These are phyloP conservation scores for Durusdinium trenchii DNA, from an alignment of 73 alveolate species.

Conservation along the genomic window DNA sequence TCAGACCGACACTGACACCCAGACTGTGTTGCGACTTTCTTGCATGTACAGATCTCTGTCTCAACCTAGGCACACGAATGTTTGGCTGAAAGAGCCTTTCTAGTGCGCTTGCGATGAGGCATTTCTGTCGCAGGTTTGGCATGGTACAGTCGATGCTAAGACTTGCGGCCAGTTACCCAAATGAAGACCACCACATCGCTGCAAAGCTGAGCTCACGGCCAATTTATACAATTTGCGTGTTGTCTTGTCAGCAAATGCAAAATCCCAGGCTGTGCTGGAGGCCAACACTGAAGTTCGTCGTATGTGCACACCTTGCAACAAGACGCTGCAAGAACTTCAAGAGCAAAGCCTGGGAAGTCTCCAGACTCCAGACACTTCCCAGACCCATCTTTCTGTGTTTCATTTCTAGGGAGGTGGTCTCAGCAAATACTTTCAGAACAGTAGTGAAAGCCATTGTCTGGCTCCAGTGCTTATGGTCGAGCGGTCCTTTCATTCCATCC, in stretches of 20 bases:
- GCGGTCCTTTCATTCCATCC: neutral
- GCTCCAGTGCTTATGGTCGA: neutral
- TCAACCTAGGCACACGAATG: conserved; percentile 60
- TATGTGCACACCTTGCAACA: neutral
- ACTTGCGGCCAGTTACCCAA: neutral
- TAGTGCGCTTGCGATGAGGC: conserved; percentile 49
- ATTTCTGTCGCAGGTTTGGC: conserved; percentile 18
- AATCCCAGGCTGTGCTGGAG: neutral
- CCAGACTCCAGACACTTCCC: neutral
- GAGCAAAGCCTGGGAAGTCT: neutral
- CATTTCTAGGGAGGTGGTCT: too few relatives aligned
- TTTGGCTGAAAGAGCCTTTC: neutral
- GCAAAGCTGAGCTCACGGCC: neutral
- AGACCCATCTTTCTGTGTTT: too few relatives aligned
- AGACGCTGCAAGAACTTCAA: neutral
- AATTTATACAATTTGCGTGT: neutral
- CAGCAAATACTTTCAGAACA: too few relatives aligned
- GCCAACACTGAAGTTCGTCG: neutral
- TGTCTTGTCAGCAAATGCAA: neutral
- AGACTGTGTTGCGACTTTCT: neutral
- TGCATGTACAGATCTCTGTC: conserved; percentile 4
- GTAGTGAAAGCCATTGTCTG: neutral
- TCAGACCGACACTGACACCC: neutral
- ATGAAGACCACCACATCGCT: neutral
- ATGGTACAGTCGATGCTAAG: conserved; percentile 34